Evolutionary conservation across 2,329 filamentous ascomycete genomes (phyloP).

Genomic region (Hypoxylon sp.): DNA sequence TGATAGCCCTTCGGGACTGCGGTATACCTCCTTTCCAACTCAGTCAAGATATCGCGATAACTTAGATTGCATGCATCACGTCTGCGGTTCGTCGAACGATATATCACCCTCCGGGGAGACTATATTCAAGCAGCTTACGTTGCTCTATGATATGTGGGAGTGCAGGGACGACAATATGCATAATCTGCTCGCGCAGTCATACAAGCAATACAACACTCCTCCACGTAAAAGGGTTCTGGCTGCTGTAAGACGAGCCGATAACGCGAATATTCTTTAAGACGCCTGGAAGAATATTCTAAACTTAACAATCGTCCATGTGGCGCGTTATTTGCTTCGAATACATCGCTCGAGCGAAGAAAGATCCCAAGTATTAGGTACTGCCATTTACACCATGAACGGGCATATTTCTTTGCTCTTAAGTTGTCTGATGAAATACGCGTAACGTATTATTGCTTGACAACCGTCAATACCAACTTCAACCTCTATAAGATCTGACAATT

Average conservation of each 20-base stretch:
- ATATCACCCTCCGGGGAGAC: background rate
- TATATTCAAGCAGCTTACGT: constrained; percentile 10
- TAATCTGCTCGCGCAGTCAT: background rate
- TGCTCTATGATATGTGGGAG: background rate
- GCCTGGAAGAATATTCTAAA: background rate
- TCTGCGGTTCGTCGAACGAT: background rate
- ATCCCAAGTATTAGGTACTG: background rate
- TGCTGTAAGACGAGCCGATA: background rate
- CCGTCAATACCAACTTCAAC: background rate
- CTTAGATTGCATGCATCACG: background rate
- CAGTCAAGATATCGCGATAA: background rate
- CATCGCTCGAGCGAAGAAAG: background rate
- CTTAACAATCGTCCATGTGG: background rate
- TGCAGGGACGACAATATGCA: background rate
- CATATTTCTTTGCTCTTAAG: background rate
- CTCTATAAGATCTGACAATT: background rate
- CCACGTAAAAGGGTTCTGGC: background rate
- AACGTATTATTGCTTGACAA: background rate
- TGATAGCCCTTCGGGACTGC: background rate
- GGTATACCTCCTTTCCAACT: background rate
- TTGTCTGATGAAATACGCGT: background rate
- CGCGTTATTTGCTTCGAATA: background rate
- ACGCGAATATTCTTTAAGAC: background rate
- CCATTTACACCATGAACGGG: background rate
- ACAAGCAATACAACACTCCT: background rate